These are phyloP conservation scores for Penicillium samsonianum DNA, from an alignment of 495 filamentous ascomycete species.

Conservation along the genomic window DNA sequence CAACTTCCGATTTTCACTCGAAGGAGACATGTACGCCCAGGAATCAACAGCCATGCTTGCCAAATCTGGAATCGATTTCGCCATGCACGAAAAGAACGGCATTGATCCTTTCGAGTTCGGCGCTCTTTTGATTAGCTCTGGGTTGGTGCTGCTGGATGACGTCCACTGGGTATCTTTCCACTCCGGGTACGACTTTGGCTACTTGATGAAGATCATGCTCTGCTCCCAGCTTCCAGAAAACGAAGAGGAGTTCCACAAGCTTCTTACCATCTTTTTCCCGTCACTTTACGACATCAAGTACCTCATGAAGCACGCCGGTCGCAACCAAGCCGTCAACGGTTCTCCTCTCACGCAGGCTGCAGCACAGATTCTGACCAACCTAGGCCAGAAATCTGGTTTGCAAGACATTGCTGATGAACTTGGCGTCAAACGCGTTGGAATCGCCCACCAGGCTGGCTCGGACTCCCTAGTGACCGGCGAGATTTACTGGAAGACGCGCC, in stretches of 20 bases:
- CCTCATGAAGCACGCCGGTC: slow-evolving; percentile 83
- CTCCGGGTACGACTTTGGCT: slow-evolving; percentile 98
- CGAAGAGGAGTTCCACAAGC: slow-evolving; percentile 80
- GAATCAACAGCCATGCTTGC: slow-evolving; percentile 86
- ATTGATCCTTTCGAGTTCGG: slow-evolving; percentile 90
- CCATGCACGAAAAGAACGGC: slow-evolving; percentile 77
- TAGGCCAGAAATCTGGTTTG: slow-evolving; percentile 83
- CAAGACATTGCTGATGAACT: slow-evolving; percentile 93
- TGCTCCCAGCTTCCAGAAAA: slow-evolving; percentile 78
- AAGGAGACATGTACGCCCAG: slow-evolving; percentile 95
- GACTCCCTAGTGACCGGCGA: slow-evolving; percentile 91
- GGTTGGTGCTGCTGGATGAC: slow-evolving; percentile 82
- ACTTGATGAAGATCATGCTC: slow-evolving; percentile 88
- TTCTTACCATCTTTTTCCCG: slow-evolving; percentile 89
- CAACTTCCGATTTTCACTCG: slow-evolving; percentile 94
- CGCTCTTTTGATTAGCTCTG: slow-evolving; percentile 83
- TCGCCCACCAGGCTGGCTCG: slow-evolving; percentile 85
- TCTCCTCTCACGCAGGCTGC: slow-evolving; percentile 61
- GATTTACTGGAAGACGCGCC: slow-evolving; percentile 86
- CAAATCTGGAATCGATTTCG: slow-evolving; percentile 86
- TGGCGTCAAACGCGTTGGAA: slow-evolving; percentile 80
- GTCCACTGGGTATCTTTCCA: slow-evolving; percentile 97
- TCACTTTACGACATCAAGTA: slow-evolving; percentile 95
- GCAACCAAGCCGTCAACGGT: slow-evolving; percentile 61
- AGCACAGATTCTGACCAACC: slow-evolving; percentile 69